These are phyloP conservation scores for Diaporthe batatas DNA, from an alignment of 2,329 filamentous ascomycete genomes.

Conservation along the genomic window DNA sequence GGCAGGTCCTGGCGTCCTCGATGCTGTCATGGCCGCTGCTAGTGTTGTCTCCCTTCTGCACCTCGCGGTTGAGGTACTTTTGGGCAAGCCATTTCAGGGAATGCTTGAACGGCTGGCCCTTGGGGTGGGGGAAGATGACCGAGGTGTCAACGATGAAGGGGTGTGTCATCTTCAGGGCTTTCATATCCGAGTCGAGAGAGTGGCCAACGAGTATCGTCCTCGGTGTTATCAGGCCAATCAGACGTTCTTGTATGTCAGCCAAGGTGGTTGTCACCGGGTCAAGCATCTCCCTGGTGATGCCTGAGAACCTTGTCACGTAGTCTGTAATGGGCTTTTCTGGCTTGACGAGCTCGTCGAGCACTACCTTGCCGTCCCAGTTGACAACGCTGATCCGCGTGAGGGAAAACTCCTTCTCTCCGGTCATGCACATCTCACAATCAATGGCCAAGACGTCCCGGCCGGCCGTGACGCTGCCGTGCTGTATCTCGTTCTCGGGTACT, in stretches of 20 bases:
- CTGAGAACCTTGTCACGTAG: constrained; percentile 92
- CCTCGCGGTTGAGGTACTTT: constrained; percentile 87
- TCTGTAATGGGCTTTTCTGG: constrained; percentile 89
- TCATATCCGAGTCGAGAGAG: constrained; percentile 86
- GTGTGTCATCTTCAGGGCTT: constrained; percentile 86
- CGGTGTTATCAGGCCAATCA: constrained; percentile 79
- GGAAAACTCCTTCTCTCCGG: constrained; percentile 81
- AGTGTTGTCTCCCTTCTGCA: constrained; percentile 81
- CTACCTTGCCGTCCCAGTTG: constrained; percentile 83
- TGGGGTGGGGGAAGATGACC: constrained; percentile 89
- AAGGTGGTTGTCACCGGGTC: constrained; percentile 86
- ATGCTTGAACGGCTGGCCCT: constrained; percentile 89
- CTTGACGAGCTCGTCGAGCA: constrained; percentile 93
- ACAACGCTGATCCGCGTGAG: constrained; percentile 91
- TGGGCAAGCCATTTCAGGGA: constrained; percentile 90
- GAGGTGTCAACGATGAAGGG: constrained; percentile 95
- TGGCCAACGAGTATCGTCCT: constrained; percentile 83
- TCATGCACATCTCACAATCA: constrained; percentile 98
- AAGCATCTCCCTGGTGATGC: constrained; percentile 90
- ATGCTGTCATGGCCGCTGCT: constrained; percentile 86
- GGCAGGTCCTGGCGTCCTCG: constrained; percentile 90
- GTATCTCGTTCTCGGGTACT: constrained; percentile 77
- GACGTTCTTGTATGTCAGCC: constrained; percentile 81
- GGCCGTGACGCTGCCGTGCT: constrained; percentile 85
- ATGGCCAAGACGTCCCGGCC: constrained; percentile 84